Evolutionary conservation across 345 rosid genomes (phyloP), one percentile per base, ranked within the genome.

Genomic region (Boechera retrofracta): DNA sequence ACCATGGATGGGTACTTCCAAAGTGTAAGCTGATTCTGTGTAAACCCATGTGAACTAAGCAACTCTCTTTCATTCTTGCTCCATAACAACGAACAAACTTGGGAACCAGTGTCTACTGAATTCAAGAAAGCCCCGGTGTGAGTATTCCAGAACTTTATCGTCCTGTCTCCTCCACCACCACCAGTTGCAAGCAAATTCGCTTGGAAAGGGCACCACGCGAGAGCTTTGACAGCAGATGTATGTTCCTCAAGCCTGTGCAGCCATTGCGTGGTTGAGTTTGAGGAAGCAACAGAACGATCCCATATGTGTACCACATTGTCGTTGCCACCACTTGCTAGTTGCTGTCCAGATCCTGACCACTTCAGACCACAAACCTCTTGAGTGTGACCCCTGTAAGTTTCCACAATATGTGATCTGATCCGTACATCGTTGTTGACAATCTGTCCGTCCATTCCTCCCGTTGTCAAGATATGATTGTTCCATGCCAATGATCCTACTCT

Each of bases 301-400:
- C 89, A 86, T 58, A 86, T 78, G 67, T 77, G 80, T 11, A 86
- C 79, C 16, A 79, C 67, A 24, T 74, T 74, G 72, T 79, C 82
- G 32, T 79, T 74, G 55, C 82, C 75, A 73, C 89, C 89, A 55
- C 87, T 86, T 0, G 89, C 87, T 64, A 86, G 79, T 32, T 86
- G 84, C 29, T 77, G 82, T 35, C 87, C 84, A 26, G 89, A 86
- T 42, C 74, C 86, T 49, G 89, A 86, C 89, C 89, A 86, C 72
- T 84, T 86, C 0, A 84, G 74, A 10, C 89, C 89, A 65, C 89
- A 86, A 2, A 86, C 74, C 29, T 82, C 87, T 39, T 86, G 87
- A 5, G 58, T 71, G 76, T 86, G 86, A 29, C 87, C 87, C 1
- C 85, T 74, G 63, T 86, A 84, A 0, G 83, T 82, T 38, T 80